Evolutionary conservation across 495 filamentous ascomycete genomes (phyloP).

Genomic region (Hypoxylon lenormandii): DNA sequence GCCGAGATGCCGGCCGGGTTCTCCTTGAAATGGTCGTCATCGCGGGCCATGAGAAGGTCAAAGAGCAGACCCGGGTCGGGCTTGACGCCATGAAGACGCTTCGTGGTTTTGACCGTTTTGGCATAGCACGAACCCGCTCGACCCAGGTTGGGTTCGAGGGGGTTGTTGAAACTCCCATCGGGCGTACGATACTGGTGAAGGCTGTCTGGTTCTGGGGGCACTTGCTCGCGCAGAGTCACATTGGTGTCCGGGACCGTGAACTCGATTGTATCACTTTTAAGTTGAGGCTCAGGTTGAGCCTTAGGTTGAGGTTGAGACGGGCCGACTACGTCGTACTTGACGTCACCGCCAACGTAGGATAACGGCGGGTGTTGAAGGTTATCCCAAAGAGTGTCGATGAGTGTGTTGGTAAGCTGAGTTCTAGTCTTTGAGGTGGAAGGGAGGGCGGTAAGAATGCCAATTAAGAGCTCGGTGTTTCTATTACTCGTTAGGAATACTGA

Average conservation of each 20-base stretch:
- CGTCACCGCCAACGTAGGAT: conserved; percentile 63
- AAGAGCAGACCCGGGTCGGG: conserved; percentile 81
- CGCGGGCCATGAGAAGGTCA: conserved; percentile 75
- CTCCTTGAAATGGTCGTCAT: conserved; percentile 67
- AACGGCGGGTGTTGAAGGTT: conserved; percentile 76
- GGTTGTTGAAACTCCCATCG: conserved; percentile 76
- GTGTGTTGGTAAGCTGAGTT: conserved; percentile 62
- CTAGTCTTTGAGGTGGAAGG: conserved; percentile 67
- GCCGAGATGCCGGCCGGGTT: conserved; percentile 80
- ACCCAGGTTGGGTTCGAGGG: conserved; percentile 73
- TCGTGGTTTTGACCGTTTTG: conserved; percentile 66
- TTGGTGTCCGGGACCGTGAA: conserved; percentile 53
- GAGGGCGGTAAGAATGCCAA: conserved; percentile 56
- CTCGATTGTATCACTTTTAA: conserved; percentile 42
- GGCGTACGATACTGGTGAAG: conserved; percentile 72
- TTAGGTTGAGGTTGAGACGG: too few species aligned
- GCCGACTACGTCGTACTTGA: conserved; percentile 50
- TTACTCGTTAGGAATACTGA: conserved; percentile 19
- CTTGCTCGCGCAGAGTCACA: conserved; percentile 52
- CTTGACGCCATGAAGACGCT: conserved; percentile 66
- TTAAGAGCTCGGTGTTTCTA: conserved; percentile 51
- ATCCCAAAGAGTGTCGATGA: conserved; percentile 74
- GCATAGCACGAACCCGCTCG: conserved; percentile 71
- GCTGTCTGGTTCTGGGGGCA: conserved; percentile 51
- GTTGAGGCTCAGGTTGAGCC: conserved; percentile 2